Conservation (phyloP, 148 eudicot genomes). For the Cornus florida region DNA sequence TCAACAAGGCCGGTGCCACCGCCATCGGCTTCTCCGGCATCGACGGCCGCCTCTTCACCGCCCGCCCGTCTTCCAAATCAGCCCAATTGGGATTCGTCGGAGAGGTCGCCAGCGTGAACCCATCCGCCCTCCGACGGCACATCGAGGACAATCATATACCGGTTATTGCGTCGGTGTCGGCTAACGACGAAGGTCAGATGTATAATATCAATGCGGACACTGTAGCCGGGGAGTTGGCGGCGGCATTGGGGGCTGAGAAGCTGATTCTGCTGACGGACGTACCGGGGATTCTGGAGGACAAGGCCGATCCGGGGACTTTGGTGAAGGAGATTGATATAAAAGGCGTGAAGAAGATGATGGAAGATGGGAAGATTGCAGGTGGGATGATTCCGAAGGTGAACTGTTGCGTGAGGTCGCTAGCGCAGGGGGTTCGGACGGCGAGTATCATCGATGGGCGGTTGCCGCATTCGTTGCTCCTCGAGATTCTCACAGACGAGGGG, state of each 20-base stretch:
- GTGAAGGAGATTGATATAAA: slow-evolving; percentile 72
- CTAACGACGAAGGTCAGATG: slow-evolving; percentile 58
- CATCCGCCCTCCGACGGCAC: slow-evolving; percentile 53
- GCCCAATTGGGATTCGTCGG: slow-evolving; percentile 76
- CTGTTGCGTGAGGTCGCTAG: slow-evolving; percentile 71
- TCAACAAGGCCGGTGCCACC: slow-evolving; percentile 76
- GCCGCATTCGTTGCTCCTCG: slow-evolving; percentile 68
- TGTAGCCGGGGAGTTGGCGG: slow-evolving; percentile 80
- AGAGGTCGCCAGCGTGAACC: slow-evolving; percentile 64
- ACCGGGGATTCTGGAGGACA: slow-evolving; percentile 68
- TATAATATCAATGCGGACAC: slow-evolving; percentile 86
- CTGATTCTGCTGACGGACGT: slow-evolving; percentile 78
- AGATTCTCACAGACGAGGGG: slow-evolving; percentile 77
- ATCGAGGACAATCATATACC: slow-evolving; percentile 62
- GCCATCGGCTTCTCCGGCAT: slow-evolving; percentile 74
- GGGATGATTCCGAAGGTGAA: slow-evolving; percentile 94
- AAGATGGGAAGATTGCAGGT: slow-evolving; percentile 72
- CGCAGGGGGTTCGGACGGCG: slow-evolving; percentile 77
- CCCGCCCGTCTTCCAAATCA: slow-evolving; percentile 59
- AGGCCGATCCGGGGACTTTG: slow-evolving; percentile 56
- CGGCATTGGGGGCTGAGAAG: slow-evolving; percentile 82
- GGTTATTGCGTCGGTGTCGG: slow-evolving; percentile 79
- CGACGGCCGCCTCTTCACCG: slow-evolving; percentile 71
- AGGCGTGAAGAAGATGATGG: slow-evolving; percentile 71
- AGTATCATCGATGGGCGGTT: slow-evolving; percentile 80